Base-by-base conservation (phyloP, 371 early-diverging fungal species). In the Homolaphlyctis polyrhiza region DNA sequence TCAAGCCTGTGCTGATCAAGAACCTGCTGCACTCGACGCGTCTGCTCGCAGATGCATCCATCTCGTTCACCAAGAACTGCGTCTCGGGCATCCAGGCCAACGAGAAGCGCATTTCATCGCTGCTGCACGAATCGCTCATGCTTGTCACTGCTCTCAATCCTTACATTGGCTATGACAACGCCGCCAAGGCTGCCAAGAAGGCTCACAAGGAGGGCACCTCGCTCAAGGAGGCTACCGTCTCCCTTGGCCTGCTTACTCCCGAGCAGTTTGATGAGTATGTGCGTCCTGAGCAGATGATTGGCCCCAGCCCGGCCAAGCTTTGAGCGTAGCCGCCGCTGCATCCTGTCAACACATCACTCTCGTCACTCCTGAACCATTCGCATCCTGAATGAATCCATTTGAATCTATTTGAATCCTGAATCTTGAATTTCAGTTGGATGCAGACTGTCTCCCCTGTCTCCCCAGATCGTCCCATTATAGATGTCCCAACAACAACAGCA, bases 1-100 rank as follows among this genome's bases (percentile, higher is more conserved):
- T 95, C 88, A 97, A 96, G 78, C 97, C 97, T 57, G 91, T 97
- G 49, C 80, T 97, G 76, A 95, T 96, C 78, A 88, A 88, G 76
- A 96, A 95, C 75, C 84, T 95, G 43, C 83, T 96, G 57, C 95
- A 94, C 68, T 93, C 94, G 28, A 83, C 90, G 61, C 87, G 89
- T 47, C 78, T 97, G 36, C 68, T 97, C 48, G 79, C 90, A 11
- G 96, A 96, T 73, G 94, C 90, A 33, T 83, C 84, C 73, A 68
- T 66, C 49, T 94, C 94, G 1, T 96, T 97, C 84, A 88, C 87
- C 58, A 83, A 89, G 64, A 90, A 95, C 81, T 96, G 96, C 71
- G 92, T 95, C 47, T 87, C 79, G 25, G 97, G 96, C 35, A 96
- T 96, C 75, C 70, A 84, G 65, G 88, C 97, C 62, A 95, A 96